These are phyloP conservation scores for Diaporthe velutina DNA, from an alignment of 2,329 filamentous ascomycete species.

Conservation along the genomic window DNA sequence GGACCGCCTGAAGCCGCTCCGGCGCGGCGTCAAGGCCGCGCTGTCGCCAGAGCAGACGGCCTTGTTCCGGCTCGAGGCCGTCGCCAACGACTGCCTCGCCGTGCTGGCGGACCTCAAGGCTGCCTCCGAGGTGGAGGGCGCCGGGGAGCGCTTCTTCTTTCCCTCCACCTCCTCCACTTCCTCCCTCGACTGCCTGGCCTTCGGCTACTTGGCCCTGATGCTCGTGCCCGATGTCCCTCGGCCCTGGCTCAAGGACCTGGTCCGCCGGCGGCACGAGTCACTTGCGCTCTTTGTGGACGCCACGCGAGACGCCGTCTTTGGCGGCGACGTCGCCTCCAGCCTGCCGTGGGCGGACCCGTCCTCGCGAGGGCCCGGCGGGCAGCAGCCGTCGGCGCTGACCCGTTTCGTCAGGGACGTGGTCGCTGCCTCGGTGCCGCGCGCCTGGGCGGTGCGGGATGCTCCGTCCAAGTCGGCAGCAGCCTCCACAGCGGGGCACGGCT, in stretches of 20 bases:
- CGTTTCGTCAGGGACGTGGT: conserved; percentile 36
- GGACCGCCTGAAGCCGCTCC: conserved; percentile 63
- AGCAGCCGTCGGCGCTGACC: conserved; percentile 19
- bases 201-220: conserved; percentile 85
- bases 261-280: conserved; percentile 41
- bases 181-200: conserved; percentile 82
- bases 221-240: conserved; percentile 56
- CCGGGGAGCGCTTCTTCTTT: conserved; percentile 42
- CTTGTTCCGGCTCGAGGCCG: conserved; percentile 80
- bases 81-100: conserved; percentile 78
- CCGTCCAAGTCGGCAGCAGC: background rate
- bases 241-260: conserved; percentile 49
- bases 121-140: conserved; percentile 55
- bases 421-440: conserved; percentile 29
- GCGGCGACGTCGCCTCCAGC: conserved; percentile 34
- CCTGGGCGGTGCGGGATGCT: conserved; percentile 25
- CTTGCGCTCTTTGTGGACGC: conserved; percentile 44
- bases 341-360: conserved; percentile 33
- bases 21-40: conserved; percentile 70
- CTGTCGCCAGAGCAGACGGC: conserved; percentile 79
- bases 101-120: conserved; percentile 76
- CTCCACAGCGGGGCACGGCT: background rate
- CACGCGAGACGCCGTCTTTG: conserved; percentile 37
- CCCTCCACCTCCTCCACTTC: conserved; percentile 49
- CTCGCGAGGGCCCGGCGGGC: background rate